A percentile compares a stretch with the other conserved stretches of the same genome.
These are phyloP conservation scores for Termitomyces sp. DNA, from an alignment of 768 basidiomycete genomes.

Conservation along the genomic window DNA sequence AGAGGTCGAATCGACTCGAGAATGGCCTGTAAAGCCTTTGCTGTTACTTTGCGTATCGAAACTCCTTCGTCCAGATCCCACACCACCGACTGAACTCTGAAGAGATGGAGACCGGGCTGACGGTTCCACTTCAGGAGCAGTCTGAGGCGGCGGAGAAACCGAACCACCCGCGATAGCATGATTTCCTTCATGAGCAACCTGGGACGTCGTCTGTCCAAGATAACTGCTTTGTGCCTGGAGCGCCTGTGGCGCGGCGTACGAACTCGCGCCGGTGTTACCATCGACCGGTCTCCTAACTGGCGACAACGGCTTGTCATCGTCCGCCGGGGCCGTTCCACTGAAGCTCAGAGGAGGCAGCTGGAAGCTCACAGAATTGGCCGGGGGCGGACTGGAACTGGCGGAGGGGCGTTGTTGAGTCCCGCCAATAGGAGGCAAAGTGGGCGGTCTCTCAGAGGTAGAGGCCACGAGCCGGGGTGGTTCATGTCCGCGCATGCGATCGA, in stretches of 20 bases:
- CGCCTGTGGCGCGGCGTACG: neutral
- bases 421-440: conserved; percentile 30
- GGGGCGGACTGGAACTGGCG: conserved; percentile 3
- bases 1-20: conserved; percentile 6
- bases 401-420: conserved; percentile 8
- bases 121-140: neutral
- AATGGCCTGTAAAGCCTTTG: conserved; percentile 3
- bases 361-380: conserved; percentile 14
- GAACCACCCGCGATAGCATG: conserved; percentile 3
- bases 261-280: conserved; percentile 2
- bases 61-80: conserved; percentile 1
- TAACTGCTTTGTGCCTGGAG: neutral
- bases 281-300: conserved; percentile 16
- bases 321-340: conserved; percentile 15
- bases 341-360: conserved; percentile 63
- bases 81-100: neutral
- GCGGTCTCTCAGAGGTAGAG: conserved; percentile 22
- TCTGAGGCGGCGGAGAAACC: conserved; percentile 2
- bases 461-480: conserved; percentile 14
- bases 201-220: conserved; percentile 6
- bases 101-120: neutral
- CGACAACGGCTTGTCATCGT: conserved; percentile 14
- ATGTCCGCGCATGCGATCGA: conserved; percentile 53
- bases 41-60: conserved; percentile 8
- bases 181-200: neutral